A percentile compares a stretch with the other conserved stretches of the same genome.
Evolutionary conservation across 129 eudicot species (phyloP).

Genomic region (Flaveria robusta): DNA sequence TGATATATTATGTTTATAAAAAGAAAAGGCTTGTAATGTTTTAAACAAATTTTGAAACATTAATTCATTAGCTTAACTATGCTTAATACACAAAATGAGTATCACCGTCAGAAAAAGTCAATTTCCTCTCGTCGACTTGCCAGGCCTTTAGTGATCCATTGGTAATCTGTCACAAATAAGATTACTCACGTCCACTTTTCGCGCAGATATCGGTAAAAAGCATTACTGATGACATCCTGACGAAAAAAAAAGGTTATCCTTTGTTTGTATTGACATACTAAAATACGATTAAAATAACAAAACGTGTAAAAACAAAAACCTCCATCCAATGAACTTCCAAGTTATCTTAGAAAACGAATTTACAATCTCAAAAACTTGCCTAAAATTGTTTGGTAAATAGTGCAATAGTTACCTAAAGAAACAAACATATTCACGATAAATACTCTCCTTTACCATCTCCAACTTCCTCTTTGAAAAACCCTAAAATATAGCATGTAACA

Average conservation of each 20-base stretch:
- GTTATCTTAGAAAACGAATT: background rate
- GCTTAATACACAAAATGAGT: too few species aligned
- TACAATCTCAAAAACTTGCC: background rate
- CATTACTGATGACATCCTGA: too few species aligned
- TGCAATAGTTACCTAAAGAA: background rate
- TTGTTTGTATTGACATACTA: too few species aligned
- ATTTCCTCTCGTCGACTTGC: too few species aligned
- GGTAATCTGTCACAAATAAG: too few species aligned
- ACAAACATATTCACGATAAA: background rate
- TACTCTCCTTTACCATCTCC: background rate
- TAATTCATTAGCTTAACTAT: background rate
- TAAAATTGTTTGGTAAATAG: background rate
- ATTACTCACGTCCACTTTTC: too few species aligned
- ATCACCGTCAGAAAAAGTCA: too few species aligned
- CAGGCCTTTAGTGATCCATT: too few species aligned
- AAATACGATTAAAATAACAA: background rate
- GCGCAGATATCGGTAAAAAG: too few species aligned
- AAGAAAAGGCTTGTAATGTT: background rate
- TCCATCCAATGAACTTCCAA: background rate
- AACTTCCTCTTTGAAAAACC: slow-evolving; percentile 7
- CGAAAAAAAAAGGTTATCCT: too few species aligned
- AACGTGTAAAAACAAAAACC: background rate
- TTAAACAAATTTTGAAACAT: background rate
- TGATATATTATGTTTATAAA: background rate
- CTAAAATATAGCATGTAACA: background rate